These are phyloP conservation scores for Tritrichomonas foetus DNA, from an alignment of 208 protist species.

Conservation along the genomic window DNA sequence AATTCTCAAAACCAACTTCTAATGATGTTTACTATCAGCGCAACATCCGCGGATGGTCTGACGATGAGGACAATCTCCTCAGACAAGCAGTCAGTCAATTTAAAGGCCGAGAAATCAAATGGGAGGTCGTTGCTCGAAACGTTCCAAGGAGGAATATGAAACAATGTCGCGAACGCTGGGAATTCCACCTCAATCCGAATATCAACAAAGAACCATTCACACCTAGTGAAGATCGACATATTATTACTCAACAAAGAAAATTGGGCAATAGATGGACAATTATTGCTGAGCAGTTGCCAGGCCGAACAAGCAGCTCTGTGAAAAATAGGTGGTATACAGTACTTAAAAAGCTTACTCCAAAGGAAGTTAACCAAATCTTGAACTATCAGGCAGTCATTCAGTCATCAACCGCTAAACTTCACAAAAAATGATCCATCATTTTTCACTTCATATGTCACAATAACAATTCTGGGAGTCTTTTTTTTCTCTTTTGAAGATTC, in stretches of 20 bases:
- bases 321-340: slow-evolving; percentile 34
- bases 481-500: too few species aligned
- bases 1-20: too few species aligned
- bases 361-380: too few species aligned
- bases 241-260: neutral
- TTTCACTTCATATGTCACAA: too few species aligned
- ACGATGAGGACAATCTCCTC: neutral
- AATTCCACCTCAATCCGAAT: neutral
- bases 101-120: neutral
- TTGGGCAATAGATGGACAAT: slow-evolving; percentile 13
- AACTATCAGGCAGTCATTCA: too few species aligned
- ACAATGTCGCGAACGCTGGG: neutral
- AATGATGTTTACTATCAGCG: too few species aligned
- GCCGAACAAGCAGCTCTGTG: neutral
- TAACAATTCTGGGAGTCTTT: too few species aligned
- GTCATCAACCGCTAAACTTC: too few species aligned
- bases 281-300: neutral
- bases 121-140: neutral
- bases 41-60: too few species aligned
- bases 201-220: neutral
- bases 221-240: neutral
- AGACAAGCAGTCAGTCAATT: neutral
- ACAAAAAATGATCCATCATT: too few species aligned
- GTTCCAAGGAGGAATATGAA: neutral
- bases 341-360: too few species aligned